A percentile compares a stretch with the other conserved stretches of the same genome.
phyloP scores from a whole-genome alignment of 2,329 filamentous ascomycete species.

The Biscogniauxia mediterranea region DNA sequence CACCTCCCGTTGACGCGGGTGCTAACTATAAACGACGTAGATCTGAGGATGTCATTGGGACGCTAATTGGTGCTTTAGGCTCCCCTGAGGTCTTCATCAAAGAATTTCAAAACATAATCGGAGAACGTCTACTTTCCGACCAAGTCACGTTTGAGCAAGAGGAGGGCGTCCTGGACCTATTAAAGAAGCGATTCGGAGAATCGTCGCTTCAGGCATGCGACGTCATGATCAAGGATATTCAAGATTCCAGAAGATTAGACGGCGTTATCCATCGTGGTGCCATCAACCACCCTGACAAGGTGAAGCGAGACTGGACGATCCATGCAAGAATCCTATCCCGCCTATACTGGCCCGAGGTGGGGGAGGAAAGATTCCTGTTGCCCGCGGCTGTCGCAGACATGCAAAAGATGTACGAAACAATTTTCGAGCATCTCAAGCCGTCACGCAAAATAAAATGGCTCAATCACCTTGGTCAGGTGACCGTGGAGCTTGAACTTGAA shows the following conservation, averaged over 20 bases:
- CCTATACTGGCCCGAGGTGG: constrained; percentile 87
- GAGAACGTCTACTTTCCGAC: constrained; percentile 70
- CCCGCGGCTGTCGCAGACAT: constrained; percentile 57
- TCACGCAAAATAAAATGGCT: constrained; percentile 88
- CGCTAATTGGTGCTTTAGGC: constrained; percentile 83
- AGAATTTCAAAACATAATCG: constrained; percentile 87
- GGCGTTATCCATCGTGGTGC: constrained; percentile 55
- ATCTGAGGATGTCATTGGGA: constrained; percentile 87
- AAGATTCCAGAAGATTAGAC: constrained; percentile 77
- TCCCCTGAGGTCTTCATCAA: constrained; percentile 91
- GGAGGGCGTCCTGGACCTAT: constrained; percentile 76
- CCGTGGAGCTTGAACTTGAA: constrained; percentile 76
- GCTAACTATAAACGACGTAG: constrained; percentile 89
- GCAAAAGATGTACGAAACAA: constrained; percentile 68
- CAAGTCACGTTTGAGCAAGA: constrained; percentile 74
- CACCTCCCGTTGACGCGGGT: constrained; percentile 88
- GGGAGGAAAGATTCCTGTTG: constrained; percentile 65
- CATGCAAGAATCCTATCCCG: constrained; percentile 86
- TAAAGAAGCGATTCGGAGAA: constrained; percentile 88
- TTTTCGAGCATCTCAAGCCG: constrained; percentile 78
- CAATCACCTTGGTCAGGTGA: constrained; percentile 75
- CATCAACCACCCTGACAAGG: constrained; percentile 24
- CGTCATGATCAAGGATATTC: constrained; percentile 93
- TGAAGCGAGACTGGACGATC: constrained; percentile 43
- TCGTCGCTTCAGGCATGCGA: constrained; percentile 86